phyloP scores from a whole-genome alignment of 2,329 filamentous ascomycete genomes.

The Penicillium sp. region DNA sequence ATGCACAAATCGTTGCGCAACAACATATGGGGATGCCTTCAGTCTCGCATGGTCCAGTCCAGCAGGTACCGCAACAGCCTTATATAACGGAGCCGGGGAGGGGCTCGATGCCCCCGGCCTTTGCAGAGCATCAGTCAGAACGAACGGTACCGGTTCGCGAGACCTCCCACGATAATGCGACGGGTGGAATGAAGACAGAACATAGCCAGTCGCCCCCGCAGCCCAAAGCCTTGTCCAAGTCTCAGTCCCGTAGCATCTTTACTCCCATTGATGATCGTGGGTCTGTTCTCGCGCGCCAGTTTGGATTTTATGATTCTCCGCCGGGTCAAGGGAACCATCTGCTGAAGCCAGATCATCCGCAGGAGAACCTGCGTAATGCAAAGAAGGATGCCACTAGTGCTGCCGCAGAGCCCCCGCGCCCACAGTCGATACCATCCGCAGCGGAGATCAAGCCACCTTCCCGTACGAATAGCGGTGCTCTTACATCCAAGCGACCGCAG shows the following conservation, averaged over 20 bases:
- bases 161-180: slow-evolving; percentile 58
- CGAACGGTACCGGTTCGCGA: slow-evolving; percentile 64
- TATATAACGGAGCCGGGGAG: slow-evolving; percentile 78
- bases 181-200: slow-evolving; percentile 45
- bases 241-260: slow-evolving; percentile 89
- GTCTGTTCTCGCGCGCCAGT: slow-evolving; percentile 84
- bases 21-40: slow-evolving; percentile 37
- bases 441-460: slow-evolving; percentile 74
- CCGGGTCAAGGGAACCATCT: slow-evolving; percentile 50
- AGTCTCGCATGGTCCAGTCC: slow-evolving; percentile 46
- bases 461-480: slow-evolving; percentile 74
- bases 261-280: slow-evolving; percentile 94
- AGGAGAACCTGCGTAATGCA: slow-evolving; percentile 58
- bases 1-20: slow-evolving; percentile 39
- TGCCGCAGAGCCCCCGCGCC: slow-evolving; percentile 49
- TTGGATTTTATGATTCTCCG: slow-evolving; percentile 61
- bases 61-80: slow-evolving; percentile 65
- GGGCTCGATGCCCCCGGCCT: slow-evolving; percentile 72
- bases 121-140: slow-evolving; percentile 59
- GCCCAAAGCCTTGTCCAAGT: slow-evolving; percentile 71
- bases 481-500: slow-evolving; percentile 72
- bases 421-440: slow-evolving; percentile 63
- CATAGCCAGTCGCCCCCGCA: slow-evolving; percentile 51
- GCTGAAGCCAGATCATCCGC: slow-evolving; percentile 38
- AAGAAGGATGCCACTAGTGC: slow-evolving; percentile 62